These are phyloP conservation scores for Fusarium buharicum DNA, from an alignment of 2,329 filamentous ascomycete species.

Conservation along the genomic window DNA sequence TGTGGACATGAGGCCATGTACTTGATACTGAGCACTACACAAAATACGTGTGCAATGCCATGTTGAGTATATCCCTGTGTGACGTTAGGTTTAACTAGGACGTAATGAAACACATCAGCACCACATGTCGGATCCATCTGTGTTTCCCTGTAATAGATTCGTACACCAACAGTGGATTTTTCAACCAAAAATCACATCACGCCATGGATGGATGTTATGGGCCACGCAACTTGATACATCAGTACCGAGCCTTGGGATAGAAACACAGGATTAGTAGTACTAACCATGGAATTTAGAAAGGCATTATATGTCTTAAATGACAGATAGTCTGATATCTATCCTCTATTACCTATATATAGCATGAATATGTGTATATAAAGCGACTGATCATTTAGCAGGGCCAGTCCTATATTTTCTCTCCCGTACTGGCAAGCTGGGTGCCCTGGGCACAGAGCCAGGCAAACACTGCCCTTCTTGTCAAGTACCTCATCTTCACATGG, in stretches of 20 bases:
- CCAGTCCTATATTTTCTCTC: too few species aligned
- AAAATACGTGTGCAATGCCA: neutral
- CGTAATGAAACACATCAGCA: slow-evolving; percentile 18
- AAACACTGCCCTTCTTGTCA: neutral
- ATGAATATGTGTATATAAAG: too few species aligned
- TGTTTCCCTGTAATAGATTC: slow-evolving; percentile 22
- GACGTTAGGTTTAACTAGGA: slow-evolving; percentile 2
- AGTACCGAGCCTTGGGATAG: neutral
- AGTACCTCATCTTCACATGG: neutral
- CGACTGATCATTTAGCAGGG: too few species aligned
- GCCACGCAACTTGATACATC: slow-evolving; percentile 7
- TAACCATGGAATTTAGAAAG: too few species aligned
- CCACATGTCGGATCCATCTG: slow-evolving; percentile 15
- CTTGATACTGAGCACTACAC: neutral
- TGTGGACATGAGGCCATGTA: slow-evolving; percentile 8
- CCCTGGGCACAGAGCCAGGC: neutral
- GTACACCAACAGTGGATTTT: slow-evolving; percentile 27
- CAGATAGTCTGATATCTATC: neutral
- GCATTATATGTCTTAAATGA: too few species aligned
- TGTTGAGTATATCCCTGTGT: neutral
- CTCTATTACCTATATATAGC: too few species aligned
- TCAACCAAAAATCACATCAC: slow-evolving; percentile 17
- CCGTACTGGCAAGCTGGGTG: neutral
- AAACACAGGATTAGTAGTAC: too few species aligned
- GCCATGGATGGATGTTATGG: slow-evolving; percentile 18